These are phyloP conservation scores for Arabidopsis suecica DNA, from an alignment of 345 rosid species.

Conservation along the genomic window DNA sequence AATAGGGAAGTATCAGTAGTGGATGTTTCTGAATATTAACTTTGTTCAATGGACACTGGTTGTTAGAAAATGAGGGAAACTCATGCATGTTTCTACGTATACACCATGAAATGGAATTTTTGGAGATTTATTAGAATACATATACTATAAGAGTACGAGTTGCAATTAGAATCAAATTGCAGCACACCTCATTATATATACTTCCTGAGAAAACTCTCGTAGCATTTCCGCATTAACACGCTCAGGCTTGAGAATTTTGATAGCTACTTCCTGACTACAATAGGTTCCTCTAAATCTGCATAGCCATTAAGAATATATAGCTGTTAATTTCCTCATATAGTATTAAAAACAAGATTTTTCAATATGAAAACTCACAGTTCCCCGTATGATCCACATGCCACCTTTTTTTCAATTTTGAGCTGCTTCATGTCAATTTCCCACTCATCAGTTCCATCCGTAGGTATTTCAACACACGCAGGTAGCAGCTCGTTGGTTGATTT, in stretches of 20 bases:
- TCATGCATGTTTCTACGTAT: not conserved
- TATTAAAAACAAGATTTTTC: not conserved
- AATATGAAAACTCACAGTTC: slow-evolving; percentile 69
- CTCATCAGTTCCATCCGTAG: slow-evolving; percentile 91
- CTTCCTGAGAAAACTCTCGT: slow-evolving; percentile 93
- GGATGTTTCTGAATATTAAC: not conserved
- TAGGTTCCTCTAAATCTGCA: slow-evolving; percentile 83
- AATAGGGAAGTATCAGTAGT: slow-evolving; percentile 29
- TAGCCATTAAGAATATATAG: slow-evolving; percentile 23
- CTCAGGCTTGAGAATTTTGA: slow-evolving; percentile 90
- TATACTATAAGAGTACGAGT: slow-evolving; percentile 1
- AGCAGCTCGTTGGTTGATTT: slow-evolving; percentile 50
- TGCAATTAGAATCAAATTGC: slow-evolving; percentile 4
- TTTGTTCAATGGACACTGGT: not conserved
- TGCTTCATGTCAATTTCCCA: slow-evolving; percentile 92
- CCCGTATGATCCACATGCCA: slow-evolving; percentile 88
- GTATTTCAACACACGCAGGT: slow-evolving; percentile 77
- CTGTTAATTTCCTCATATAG: not conserved
- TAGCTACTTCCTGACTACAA: slow-evolving; percentile 95
- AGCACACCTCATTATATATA: slow-evolving; percentile 90
- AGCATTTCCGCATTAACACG: slow-evolving; percentile 75
- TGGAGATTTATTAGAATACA: not conserved
- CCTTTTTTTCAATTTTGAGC: slow-evolving; percentile 72
- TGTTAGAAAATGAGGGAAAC: not conserved
- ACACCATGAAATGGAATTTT: not conserved